Conservation (phyloP, 1,284 basidiomycete species). For the Earliella scabrosa region DNA sequence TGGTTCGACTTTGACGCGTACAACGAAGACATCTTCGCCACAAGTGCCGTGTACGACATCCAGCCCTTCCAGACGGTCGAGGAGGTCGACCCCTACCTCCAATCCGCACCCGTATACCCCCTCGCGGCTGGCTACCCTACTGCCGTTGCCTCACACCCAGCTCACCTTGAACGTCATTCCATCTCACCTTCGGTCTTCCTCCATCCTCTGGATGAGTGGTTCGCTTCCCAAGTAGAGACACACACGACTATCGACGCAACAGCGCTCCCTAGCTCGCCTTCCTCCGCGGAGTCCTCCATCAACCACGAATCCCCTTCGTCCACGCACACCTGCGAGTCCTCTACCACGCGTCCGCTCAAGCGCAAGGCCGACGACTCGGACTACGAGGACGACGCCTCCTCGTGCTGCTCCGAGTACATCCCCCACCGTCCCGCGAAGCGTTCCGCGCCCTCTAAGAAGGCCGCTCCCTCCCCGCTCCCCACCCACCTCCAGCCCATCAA, state of each 20-base stretch:
- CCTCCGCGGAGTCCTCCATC: not conserved
- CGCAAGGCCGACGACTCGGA: not conserved
- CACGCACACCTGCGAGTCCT: not conserved
- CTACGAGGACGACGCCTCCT: not conserved
- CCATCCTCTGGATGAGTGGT: not conserved
- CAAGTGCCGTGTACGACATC: not conserved
- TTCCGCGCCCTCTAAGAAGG: not conserved
- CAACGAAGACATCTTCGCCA: not conserved
- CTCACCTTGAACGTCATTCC: not conserved
- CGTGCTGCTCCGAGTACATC: not conserved
- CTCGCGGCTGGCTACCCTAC: not conserved
- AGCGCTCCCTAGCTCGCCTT: not conserved
- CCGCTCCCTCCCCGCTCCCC: not conserved
- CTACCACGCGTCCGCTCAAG: not conserved
- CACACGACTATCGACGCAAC: not conserved
- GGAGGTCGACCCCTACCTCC: not conserved
- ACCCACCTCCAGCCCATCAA: constrained; percentile 7
- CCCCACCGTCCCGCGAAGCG: not conserved
- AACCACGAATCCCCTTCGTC: not conserved
- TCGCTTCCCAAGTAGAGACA: not conserved
- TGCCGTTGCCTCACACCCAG: not conserved
- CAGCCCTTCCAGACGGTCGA: not conserved
- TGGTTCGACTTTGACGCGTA: not conserved
- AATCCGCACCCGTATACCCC: too few species aligned
- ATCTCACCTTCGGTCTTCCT: not conserved